A percentile compares a stretch with the other conserved stretches of the same genome.
Conservation (phyloP, 495 filamentous ascomycete species). For the Tuber borchii region DNA sequence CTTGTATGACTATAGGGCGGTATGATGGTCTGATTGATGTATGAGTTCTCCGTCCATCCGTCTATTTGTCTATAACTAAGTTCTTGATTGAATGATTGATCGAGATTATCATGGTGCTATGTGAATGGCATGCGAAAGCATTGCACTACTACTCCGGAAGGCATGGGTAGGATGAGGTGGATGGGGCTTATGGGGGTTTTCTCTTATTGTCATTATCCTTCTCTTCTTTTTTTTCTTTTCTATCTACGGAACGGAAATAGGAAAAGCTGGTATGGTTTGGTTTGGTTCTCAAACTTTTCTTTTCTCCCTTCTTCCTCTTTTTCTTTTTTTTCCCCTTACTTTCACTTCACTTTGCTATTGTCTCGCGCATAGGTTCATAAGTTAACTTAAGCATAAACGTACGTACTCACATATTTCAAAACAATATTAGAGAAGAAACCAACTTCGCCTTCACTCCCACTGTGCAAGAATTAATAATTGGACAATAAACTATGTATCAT, state of each 20-base stretch:
- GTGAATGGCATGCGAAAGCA: constrained; percentile 7
- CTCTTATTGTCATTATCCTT: not conserved
- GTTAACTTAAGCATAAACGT: not conserved
- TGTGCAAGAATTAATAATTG: constrained; percentile 42
- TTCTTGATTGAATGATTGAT: not conserved
- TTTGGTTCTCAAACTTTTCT: not conserved
- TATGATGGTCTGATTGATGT: not conserved
- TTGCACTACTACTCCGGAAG: not conserved
- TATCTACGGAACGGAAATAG: not conserved
- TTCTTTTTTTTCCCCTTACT: not conserved
- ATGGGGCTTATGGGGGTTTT: not conserved
- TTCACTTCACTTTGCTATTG: not conserved
- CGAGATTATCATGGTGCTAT: not conserved
- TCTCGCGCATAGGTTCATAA: not conserved
- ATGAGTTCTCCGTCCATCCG: not conserved
- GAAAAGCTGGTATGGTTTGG: not conserved
- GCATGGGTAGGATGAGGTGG: not conserved
- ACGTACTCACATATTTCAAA: not conserved
- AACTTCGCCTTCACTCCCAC: constrained; percentile 49
- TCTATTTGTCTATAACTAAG: not conserved
- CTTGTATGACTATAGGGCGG: constrained; percentile 6
- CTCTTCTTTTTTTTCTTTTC: not conserved
- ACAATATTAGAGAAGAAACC: constrained; percentile 51
- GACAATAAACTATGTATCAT: not conserved
- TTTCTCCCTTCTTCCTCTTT: not conserved